Evolutionary conservation across 208 protist genomes (phyloP).

Genomic region (Trypanosoma vivax): DNA sequence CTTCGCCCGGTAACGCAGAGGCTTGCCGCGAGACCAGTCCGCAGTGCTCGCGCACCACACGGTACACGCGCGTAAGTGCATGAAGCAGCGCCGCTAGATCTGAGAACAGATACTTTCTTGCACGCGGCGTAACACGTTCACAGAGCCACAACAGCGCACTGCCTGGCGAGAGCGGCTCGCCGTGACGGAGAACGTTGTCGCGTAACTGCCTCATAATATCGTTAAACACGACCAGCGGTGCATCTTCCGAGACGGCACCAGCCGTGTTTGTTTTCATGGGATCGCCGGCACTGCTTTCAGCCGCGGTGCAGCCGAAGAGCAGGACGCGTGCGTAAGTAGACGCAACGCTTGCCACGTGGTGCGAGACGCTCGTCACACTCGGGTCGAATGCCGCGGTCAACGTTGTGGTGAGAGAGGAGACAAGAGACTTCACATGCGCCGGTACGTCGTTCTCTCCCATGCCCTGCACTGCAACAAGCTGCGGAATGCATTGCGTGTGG

Average conservation of each 20-base stretch:
- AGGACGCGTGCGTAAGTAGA: constrained; percentile 20
- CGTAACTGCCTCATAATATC: constrained; percentile 6
- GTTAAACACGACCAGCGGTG: constrained; percentile 9
- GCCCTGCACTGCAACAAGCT: neutral
- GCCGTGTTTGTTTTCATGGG: neutral
- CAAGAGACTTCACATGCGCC: constrained; percentile 3
- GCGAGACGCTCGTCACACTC: constrained; percentile 1
- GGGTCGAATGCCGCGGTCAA: constrained; percentile 5
- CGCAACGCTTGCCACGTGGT: constrained; percentile 17
- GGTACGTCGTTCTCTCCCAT: neutral
- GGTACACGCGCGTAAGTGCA: constrained; percentile 18
- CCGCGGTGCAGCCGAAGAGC: neutral
- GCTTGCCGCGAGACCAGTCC: neutral
- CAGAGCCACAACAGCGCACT: constrained; percentile 17
- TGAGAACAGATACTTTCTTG: constrained; percentile 20
- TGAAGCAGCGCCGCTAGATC: constrained; percentile 21
- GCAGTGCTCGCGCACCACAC: constrained; percentile 5
- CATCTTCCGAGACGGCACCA: too few species aligned
- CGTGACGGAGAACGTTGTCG: constrained; percentile 6
- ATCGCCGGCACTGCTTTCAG: neutral
- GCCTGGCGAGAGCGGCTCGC: constrained; percentile 7
- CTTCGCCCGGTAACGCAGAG: too few species aligned
- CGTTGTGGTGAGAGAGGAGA: constrained; percentile 4
- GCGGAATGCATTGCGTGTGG: constrained; percentile 19
- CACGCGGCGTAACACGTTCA: constrained; percentile 14